These are phyloP conservation scores for Paraurostyla sp. DNA, from an alignment of 73 alveolate genomes.

Conservation along the genomic window DNA sequence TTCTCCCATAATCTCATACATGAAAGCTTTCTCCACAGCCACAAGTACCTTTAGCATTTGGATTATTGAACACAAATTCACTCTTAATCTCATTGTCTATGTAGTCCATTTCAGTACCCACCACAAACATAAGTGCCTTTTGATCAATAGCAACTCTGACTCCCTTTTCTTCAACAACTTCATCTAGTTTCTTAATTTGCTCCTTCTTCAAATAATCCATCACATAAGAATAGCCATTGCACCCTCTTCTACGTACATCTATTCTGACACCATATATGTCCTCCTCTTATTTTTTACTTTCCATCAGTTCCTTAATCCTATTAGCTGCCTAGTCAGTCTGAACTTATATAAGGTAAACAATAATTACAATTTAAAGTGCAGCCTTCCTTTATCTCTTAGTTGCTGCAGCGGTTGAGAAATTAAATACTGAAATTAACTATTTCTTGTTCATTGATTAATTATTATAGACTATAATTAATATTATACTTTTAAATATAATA, in stretches of 20 bases:
- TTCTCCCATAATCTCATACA: constrained; percentile 28
- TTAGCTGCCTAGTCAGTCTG: constrained; percentile 53
- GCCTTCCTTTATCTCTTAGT: constrained; percentile 9
- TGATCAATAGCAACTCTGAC: constrained; percentile 82
- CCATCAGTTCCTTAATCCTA: constrained; percentile 34
- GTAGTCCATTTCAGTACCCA: constrained; percentile 93
- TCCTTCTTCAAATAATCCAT: constrained; percentile 82
- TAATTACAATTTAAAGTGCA: constrained; percentile 12
- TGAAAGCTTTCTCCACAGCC: constrained; percentile 95
- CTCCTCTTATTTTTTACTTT: not conserved
- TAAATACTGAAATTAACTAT: not conserved
- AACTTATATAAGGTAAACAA: not conserved
- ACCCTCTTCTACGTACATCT: constrained; percentile 89
- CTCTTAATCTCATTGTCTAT: constrained; percentile 81
- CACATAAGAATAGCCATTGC: constrained; percentile 87
- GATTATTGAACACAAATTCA: constrained; percentile 89
- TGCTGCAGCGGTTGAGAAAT: not conserved
- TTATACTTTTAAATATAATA: not conserved
- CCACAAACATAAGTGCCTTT: constrained; percentile 86
- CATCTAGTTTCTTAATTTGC: constrained; percentile 76
- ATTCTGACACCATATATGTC: constrained; percentile 73
- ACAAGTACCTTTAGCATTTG: constrained; percentile 88
- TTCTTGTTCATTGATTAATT: not conserved
- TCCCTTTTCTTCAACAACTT: constrained; percentile 86
- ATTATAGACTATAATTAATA: not conserved